Evolutionary conservation across 148 eudicot species (phyloP).

Genomic region (Persicaria tinctoria): DNA sequence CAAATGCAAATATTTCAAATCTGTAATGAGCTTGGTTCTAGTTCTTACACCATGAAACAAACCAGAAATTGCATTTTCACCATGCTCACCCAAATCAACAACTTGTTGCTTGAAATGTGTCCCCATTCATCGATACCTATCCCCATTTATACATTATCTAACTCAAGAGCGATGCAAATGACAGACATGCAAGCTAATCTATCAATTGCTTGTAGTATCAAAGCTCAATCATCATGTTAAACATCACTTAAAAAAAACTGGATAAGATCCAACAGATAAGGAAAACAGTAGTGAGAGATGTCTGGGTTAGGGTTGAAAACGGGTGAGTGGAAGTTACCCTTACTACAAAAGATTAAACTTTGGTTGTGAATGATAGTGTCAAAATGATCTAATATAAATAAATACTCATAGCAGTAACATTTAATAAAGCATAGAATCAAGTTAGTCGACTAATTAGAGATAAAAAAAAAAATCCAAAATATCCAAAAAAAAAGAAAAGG

Average conservation of each 20-base stretch:
- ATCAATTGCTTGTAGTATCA: not conserved
- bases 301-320: no score
- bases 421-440: no score
- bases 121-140: not conserved
- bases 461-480: no score
- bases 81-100: not conserved
- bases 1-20: not conserved
- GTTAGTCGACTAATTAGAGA: no score
- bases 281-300: not conserved
- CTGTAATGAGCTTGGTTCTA: not conserved
- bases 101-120: not conserved
- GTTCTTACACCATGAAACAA: not conserved
- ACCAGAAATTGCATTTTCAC: not conserved
- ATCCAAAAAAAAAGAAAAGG: no score
- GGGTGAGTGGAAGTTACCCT: no score
- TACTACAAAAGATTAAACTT: no score
- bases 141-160: not conserved
- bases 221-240: not conserved
- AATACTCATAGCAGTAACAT: no score
- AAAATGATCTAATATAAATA: no score
- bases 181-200: slow-evolving; percentile 2
- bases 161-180: not conserved
- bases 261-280: slow-evolving; percentile 2
- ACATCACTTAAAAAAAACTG: not conserved
- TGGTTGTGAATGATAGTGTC: no score